These are phyloP conservation scores for Cystoisospora suis DNA, from an alignment of 169 alveolate species.

Conservation along the genomic window DNA sequence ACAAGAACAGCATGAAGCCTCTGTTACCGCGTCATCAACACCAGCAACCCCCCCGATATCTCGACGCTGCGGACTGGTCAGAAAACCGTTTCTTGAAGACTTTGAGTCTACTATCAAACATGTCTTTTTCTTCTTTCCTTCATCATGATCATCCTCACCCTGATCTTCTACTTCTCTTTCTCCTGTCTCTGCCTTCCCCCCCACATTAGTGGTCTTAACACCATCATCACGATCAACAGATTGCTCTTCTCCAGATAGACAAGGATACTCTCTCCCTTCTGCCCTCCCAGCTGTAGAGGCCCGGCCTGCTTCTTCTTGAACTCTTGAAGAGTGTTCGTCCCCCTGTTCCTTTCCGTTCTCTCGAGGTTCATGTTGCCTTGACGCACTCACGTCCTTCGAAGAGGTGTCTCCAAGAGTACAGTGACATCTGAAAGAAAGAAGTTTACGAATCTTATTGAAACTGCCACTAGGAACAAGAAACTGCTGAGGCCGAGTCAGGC, in stretches of 20 bases:
- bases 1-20: not conserved
- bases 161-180: not conserved
- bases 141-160: too few relatives aligned
- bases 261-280: too few relatives aligned
- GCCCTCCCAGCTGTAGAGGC: not conserved
- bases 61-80: not conserved
- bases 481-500: not conserved
- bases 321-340: not conserved
- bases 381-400: not conserved
- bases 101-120: not conserved
- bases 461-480: slow-evolving; percentile 12
- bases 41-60: not conserved
- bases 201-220: too few relatives aligned
- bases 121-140: not conserved
- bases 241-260: too few relatives aligned
- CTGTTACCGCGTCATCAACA: not conserved
- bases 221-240: too few relatives aligned
- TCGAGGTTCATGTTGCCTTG: not conserved
- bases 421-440: not conserved
- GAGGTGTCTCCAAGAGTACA: not conserved
- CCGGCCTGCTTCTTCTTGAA: not conserved
- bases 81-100: not conserved
- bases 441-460: not conserved
- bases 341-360: not conserved
- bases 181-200: not conserved